These are phyloP conservation scores for Streptanthus diversifolius DNA, from an alignment of 345 rosid genomes.

Conservation along the genomic window DNA sequence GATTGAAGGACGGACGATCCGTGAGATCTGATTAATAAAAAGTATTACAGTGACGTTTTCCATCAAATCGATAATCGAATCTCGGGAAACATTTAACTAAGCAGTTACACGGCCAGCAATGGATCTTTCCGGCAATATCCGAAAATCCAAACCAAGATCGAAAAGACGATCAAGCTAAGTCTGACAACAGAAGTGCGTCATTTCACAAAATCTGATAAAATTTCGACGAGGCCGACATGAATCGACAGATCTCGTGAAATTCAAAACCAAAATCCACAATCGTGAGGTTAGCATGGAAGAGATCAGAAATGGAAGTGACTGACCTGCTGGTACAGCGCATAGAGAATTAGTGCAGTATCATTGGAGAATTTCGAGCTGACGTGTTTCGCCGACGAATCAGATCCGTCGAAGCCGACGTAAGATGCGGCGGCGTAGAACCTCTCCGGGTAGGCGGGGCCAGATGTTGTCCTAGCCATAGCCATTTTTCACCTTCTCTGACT, in stretches of 20 bases:
- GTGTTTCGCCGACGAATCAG: slow-evolving; percentile 48
- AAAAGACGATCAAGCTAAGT: slow-evolving; percentile 18
- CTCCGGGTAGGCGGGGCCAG: slow-evolving; percentile 96
- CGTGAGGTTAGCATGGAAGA: neutral
- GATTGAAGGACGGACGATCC: neutral
- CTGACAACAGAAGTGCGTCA: slow-evolving; percentile 16
- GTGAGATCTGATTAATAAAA: slow-evolving; percentile 12
- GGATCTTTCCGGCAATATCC: slow-evolving; percentile 9
- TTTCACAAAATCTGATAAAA: slow-evolving; percentile 5
- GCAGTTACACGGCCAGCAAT: neutral
- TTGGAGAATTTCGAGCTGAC: slow-evolving; percentile 70
- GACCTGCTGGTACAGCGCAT: slow-evolving; percentile 90
- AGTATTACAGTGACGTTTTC: neutral
- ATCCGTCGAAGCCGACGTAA: slow-evolving; percentile 87
- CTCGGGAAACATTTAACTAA: neutral
- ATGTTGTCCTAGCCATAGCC: slow-evolving; percentile 83
- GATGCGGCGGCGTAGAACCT: slow-evolving; percentile 95
- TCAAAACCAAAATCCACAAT: neutral
- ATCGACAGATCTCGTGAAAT: slow-evolving; percentile 37
- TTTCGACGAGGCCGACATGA: slow-evolving; percentile 2
- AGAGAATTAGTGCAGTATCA: slow-evolving; percentile 82
- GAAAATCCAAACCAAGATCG: slow-evolving; percentile 4
- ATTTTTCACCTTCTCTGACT: slow-evolving; percentile 25
- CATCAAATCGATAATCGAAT: neutral
- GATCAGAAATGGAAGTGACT: slow-evolving; percentile 8